Percentiles rank a stretch among this genome's conserved stretches.
Evolutionary conservation across 208 protist species (phyloP).

Genomic region (Crithidia brevicula): DNA sequence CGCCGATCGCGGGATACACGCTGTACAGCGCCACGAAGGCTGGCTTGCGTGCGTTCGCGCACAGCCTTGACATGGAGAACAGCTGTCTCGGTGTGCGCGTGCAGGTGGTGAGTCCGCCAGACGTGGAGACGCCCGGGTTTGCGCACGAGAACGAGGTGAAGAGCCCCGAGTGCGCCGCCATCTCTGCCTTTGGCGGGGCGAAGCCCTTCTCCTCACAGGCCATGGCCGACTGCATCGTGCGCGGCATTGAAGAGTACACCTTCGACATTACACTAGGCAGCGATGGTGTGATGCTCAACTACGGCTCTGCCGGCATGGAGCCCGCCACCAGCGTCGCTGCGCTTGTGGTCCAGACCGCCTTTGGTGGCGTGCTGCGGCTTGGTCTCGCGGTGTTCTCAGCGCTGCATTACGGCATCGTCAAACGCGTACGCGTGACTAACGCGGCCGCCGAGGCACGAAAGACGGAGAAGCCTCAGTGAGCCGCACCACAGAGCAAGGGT

Average conservation of each 20-base stretch:
- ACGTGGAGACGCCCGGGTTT: slow-evolving; percentile 87
- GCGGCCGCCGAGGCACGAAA: slow-evolving; percentile 22
- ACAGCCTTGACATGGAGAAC: slow-evolving; percentile 89
- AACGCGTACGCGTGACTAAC: slow-evolving; percentile 39
- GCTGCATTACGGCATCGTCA: slow-evolving; percentile 84
- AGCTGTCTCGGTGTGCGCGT: slow-evolving; percentile 77
- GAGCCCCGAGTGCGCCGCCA: slow-evolving; percentile 78
- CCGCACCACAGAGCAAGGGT: no score
- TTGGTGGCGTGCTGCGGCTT: slow-evolving; percentile 60
- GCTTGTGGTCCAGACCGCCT: slow-evolving; percentile 49
- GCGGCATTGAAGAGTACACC: slow-evolving; percentile 68
- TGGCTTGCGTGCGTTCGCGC: slow-evolving; percentile 84
- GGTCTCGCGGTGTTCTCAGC: slow-evolving; percentile 61
- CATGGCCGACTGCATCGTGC: slow-evolving; percentile 58
- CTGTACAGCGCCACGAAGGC: slow-evolving; percentile 89
- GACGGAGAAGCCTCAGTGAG: slow-evolving; percentile 18
- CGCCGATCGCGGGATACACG: slow-evolving; percentile 83
- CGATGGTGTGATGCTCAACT: slow-evolving; percentile 63
- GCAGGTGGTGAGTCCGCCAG: slow-evolving; percentile 84
- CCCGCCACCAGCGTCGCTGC: slow-evolving; percentile 56
- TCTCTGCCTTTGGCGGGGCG: slow-evolving; percentile 76
- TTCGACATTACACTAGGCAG: slow-evolving; percentile 81
- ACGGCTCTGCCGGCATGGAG: slow-evolving; percentile 67
- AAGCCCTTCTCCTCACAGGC: slow-evolving; percentile 53
- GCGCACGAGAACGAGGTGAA: slow-evolving; percentile 85